Evolutionary conservation across 345 rosid genomes (phyloP).

Genomic region (Syzygium aqueum): DNA sequence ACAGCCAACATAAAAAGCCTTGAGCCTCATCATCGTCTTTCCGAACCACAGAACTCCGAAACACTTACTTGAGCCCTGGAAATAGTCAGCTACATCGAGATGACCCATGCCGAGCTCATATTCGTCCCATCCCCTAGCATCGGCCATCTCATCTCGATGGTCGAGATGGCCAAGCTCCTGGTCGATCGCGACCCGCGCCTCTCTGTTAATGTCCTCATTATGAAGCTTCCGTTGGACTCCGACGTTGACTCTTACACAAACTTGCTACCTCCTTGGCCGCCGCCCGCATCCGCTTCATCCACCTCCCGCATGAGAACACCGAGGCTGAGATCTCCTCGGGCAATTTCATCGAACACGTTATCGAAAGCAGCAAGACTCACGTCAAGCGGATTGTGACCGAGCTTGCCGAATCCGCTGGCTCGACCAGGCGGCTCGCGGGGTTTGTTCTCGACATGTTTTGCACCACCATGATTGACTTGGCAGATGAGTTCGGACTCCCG

Average conservation of each 20-base stretch:
- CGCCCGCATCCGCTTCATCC: slow-evolving; percentile 3
- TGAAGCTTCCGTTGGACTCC: slow-evolving; percentile 2
- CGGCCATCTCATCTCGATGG: slow-evolving; percentile 36
- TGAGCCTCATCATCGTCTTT: too few species aligned
- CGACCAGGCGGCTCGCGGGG: slow-evolving; percentile 3
- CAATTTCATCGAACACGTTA: neutral
- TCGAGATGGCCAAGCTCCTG: slow-evolving; percentile 36
- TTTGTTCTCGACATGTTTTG: slow-evolving; percentile 50
- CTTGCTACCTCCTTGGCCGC: neutral
- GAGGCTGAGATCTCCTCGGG: neutral
- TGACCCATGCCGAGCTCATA: neutral
- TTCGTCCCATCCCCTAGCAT: slow-evolving; percentile 3
- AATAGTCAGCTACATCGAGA: neutral
- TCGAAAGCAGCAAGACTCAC: slow-evolving; percentile 2
- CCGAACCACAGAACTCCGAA: neutral
- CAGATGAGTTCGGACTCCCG: slow-evolving; percentile 29
- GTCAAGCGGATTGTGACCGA: neutral
- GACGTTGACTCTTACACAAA: neutral
- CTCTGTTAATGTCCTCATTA: slow-evolving; percentile 34
- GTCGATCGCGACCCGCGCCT: slow-evolving; percentile 25
- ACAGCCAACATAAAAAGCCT: neutral
- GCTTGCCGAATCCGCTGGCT: neutral
- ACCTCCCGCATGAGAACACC: slow-evolving; percentile 6
- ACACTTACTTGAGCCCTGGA: neutral
- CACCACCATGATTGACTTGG: slow-evolving; percentile 36